Evolutionary conservation across 805 yeast species (phyloP).

Genomic region (Kuraishia ogatae): DNA sequence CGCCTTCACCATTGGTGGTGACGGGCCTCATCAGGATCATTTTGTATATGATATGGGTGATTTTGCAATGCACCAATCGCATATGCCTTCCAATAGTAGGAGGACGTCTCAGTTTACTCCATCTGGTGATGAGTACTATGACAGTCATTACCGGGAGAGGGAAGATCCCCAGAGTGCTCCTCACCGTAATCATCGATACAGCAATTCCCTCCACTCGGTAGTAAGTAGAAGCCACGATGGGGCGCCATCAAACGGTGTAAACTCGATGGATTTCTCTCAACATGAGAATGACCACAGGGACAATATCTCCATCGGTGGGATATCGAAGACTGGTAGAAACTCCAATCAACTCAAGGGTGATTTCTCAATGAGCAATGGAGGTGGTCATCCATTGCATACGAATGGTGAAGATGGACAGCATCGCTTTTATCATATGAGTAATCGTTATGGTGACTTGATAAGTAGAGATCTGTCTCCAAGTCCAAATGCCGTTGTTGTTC

Average conservation of each 20-base stretch:
- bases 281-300: neutral
- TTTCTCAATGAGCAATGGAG: neutral
- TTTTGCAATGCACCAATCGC: neutral
- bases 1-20: neutral
- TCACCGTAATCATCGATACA: no score
- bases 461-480: neutral
- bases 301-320: neutral
- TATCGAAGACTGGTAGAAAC: neutral
- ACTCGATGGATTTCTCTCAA: neutral
- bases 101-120: neutral
- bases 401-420: neutral
- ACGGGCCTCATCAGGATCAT: neutral
- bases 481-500: neutral
- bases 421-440: neutral
- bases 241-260: neutral
- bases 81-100: neutral
- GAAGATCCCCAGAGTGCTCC: neutral
- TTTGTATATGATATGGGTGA: neutral
- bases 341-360: neutral
- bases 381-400: neutral
- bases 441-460: neutral
- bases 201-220: neutral
- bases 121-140: neutral
- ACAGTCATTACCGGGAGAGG: neutral
- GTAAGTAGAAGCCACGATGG: neutral